Base-by-base conservation (phyloP, 768 basidiomycete genomes). In the Leucogyrophana mollusca region DNA sequence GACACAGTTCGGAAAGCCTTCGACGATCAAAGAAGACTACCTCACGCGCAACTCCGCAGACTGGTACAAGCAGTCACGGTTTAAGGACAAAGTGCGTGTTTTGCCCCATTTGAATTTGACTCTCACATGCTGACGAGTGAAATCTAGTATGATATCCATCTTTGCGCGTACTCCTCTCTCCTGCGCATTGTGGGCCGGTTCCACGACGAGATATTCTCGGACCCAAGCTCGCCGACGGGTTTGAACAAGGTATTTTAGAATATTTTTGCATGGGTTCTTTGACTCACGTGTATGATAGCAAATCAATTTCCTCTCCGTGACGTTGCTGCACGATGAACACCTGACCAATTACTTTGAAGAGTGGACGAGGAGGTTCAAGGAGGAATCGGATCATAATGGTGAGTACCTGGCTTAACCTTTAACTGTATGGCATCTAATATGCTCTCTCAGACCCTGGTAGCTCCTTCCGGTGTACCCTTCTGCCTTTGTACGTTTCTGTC, bases 1-100 rank as follows among this genome's bases (percentile, higher is more conserved):
- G 2, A 92, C 87, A 2, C 87, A 93, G 61, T 90, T 92, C 61
- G 93, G 92, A 3, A 93, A 93, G 64, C 90, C 91, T 2, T 85
- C 84, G 10, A 91, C 90, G 8, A 85, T 94, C 59, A 86, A 87
- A 55, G 91, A 93, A 56, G 90, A 94, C 59, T 85, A 77, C 45
- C 80, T 87, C 52, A 80, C 88, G 43, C 78, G 90, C 24, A 78
- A 82, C 56, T 81, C 83, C 5, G 74, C 73, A 25, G 80, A 86
- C 34, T 91, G 87, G 87, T 90, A 90, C 60, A 83, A 77, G 61
- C 77, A 72, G 49, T 87, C 83, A 2, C 70, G 72, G 57, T 81
- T 80, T 58, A 83, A 83, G 52, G 73, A 74, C 56, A 63, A 73
- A 40, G 85, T 85, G 56, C 37, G 69, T 57, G 16, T 9, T 9